Evolutionary conservation across 2,329 filamentous ascomycete genomes (phyloP).

Genomic region (Colletotrichum sp.): DNA sequence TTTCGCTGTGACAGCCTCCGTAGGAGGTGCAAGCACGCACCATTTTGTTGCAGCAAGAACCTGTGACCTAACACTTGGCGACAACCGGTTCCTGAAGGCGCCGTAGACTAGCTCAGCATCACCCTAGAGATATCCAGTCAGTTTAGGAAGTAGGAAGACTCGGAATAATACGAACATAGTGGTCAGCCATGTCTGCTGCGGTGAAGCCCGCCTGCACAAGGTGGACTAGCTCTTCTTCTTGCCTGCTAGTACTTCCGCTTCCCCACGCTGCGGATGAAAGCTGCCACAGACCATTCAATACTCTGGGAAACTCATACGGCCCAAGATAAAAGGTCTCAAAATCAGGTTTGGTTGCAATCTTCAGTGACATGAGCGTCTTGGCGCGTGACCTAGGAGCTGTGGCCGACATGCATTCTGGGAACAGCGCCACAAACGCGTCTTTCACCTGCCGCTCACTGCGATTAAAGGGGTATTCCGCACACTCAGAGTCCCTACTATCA

Average conservation of each 20-base stretch:
- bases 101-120: constrained; percentile 39
- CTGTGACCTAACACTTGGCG: constrained; percentile 17
- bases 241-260: constrained; percentile 20
- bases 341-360: neutral
- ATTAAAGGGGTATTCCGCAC: constrained; percentile 17
- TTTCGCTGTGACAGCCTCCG: constrained; percentile 26
- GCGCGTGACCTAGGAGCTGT: neutral
- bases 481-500: neutral
- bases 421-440: constrained; percentile 31
- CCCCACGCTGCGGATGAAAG: constrained; percentile 35
- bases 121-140: constrained; percentile 23
- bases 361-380: neutral
- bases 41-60: constrained; percentile 39
- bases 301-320: constrained; percentile 23
- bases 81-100: constrained; percentile 31
- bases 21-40: constrained; percentile 34
- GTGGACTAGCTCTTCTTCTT: constrained; percentile 28
- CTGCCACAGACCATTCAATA: constrained; percentile 37
- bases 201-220: constrained; percentile 29
- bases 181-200: constrained; percentile 39
- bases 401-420: constrained; percentile 13
- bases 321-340: constrained; percentile 29
- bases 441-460: constrained; percentile 32
- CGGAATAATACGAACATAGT: constrained; percentile 31
- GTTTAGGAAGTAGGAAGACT: neutral